phyloP scores from a whole-genome alignment of 2,329 filamentous ascomycete genomes.

The Exophiala oligosperma region DNA sequence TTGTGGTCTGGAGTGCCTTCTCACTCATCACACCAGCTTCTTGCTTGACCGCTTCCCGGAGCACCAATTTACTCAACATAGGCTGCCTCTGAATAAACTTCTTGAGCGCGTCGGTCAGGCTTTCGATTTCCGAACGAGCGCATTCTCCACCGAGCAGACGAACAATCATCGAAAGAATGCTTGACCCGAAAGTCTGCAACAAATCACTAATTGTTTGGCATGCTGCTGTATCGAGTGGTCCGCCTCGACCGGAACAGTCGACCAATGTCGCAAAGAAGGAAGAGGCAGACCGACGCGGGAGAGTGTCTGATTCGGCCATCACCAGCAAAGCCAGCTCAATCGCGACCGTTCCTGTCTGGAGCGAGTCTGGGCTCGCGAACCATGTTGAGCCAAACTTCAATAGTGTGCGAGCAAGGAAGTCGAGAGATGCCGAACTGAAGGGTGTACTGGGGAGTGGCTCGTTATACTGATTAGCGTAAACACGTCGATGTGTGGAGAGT shows the following conservation, averaged over 20 bases:
- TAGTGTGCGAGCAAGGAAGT: slow-evolving; percentile 44
- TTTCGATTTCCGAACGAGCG: slow-evolving; percentile 46
- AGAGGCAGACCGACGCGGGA: slow-evolving; percentile 48
- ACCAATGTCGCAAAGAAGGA: slow-evolving; percentile 45
- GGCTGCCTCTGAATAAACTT: slow-evolving; percentile 44
- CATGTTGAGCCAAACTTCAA: slow-evolving; percentile 43
- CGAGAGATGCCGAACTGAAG: slow-evolving; percentile 46
- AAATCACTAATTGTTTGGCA: slow-evolving; percentile 16
- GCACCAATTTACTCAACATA: slow-evolving; percentile 39
- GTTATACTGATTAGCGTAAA: background rate
- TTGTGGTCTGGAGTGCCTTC: slow-evolving; percentile 28
- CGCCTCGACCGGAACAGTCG: slow-evolving; percentile 31
- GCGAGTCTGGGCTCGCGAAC: slow-evolving; percentile 35
- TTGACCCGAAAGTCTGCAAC: slow-evolving; percentile 36
- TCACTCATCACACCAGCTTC: slow-evolving; percentile 29
- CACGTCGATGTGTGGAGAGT: slow-evolving; percentile 14
- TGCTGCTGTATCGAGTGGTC: slow-evolving; percentile 10
- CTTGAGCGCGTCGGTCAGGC: slow-evolving; percentile 43
- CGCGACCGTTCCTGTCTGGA: slow-evolving; percentile 35
- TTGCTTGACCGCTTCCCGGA: slow-evolving; percentile 37
- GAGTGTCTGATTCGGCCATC: slow-evolving; percentile 43
- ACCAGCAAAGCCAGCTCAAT: slow-evolving; percentile 43
- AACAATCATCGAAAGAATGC: slow-evolving; percentile 41
- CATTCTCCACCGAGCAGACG: slow-evolving; percentile 44
- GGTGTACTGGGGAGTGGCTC: slow-evolving; percentile 36